A percentile compares a stretch with the other conserved stretches of the same genome.
These are phyloP conservation scores for Fusarium musae DNA, from an alignment of 2,329 filamentous ascomycete genomes.

Conservation along the genomic window DNA sequence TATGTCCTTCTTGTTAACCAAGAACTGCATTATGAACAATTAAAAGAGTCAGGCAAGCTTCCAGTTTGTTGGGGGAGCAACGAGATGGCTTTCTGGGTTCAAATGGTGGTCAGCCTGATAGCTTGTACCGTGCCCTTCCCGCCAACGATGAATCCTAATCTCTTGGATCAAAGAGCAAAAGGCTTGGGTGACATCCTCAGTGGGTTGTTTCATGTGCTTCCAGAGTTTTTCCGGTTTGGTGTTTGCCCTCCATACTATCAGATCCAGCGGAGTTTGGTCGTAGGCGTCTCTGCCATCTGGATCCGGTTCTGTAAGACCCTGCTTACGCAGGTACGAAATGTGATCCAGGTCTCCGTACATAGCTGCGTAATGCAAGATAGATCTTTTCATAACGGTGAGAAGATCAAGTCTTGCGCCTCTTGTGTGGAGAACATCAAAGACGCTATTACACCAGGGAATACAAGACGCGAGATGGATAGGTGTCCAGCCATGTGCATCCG, in stretches of 20 bases:
- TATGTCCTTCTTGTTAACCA: background rate
- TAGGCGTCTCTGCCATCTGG: background rate
- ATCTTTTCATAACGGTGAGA: rapidly evolving
- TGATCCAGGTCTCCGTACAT: background rate
- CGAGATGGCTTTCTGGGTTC: rapidly evolving
- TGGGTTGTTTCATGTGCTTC: background rate
- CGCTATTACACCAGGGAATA: background rate
- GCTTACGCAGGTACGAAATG: background rate
- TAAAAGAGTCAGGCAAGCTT: too few relatives aligned
- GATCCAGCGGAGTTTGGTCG: background rate
- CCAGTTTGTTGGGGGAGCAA: background rate
- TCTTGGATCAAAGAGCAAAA: background rate
- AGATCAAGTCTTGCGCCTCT: background rate
- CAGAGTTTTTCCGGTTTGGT: rapidly evolving
- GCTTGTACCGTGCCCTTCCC: background rate
- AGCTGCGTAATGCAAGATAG: background rate
- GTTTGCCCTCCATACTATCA: background rate
- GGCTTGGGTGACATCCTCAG: rapidly evolving
- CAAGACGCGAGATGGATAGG: background rate
- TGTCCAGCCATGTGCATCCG: rapidly evolving
- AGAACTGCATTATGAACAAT: background rate
- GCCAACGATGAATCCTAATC: background rate
- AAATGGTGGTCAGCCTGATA: background rate
- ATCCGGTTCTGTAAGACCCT: background rate
- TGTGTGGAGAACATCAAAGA: background rate